These are phyloP conservation scores for Hypoxylon cercidicola DNA, from an alignment of 495 filamentous ascomycete species.

Conservation along the genomic window DNA sequence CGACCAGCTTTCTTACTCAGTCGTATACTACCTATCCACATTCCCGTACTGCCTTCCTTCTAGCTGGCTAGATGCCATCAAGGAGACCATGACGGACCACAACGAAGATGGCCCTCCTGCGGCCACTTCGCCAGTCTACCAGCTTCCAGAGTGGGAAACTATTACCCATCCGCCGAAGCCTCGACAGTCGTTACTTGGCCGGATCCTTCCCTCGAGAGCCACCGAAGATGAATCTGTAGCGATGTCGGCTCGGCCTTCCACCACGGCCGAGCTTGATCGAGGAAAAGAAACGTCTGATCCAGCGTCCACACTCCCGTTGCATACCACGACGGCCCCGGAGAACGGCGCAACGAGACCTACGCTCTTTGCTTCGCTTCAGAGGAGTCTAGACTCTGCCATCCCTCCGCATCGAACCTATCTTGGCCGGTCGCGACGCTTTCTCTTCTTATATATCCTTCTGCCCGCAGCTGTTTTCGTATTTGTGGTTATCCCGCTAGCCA, in stretches of 20 bases:
- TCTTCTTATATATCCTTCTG: conserved; percentile 48
- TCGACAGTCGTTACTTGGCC: conserved; percentile 33
- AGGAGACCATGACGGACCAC: conserved; percentile 22
- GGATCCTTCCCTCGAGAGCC: conserved; percentile 21
- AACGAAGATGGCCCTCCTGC: conserved; percentile 12
- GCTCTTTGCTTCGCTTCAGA: conserved; percentile 24
- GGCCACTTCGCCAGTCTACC: conserved; percentile 27
- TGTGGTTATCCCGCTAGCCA: conserved; percentile 44
- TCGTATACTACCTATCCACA: neutral
- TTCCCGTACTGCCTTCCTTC: neutral
- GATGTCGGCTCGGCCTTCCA: conserved; percentile 20
- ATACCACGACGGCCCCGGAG: conserved; percentile 6
- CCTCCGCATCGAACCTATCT: conserved; percentile 55
- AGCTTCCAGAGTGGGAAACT: conserved; percentile 54
- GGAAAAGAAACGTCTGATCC: conserved; percentile 16
- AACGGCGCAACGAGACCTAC: conserved; percentile 5
- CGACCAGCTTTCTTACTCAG: neutral
- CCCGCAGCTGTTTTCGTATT: conserved; percentile 36
- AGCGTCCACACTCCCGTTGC: conserved; percentile 31
- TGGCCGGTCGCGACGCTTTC: conserved; percentile 51
- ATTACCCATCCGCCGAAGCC: conserved; percentile 50
- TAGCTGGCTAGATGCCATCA: conserved; percentile 13
- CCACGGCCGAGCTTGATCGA: conserved; percentile 9
- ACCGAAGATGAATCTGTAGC: conserved; percentile 9
- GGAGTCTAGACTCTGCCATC: conserved; percentile 47